Conservation (phyloP, 129 eudicot species). For the Centaurea solstitialis region DNA sequence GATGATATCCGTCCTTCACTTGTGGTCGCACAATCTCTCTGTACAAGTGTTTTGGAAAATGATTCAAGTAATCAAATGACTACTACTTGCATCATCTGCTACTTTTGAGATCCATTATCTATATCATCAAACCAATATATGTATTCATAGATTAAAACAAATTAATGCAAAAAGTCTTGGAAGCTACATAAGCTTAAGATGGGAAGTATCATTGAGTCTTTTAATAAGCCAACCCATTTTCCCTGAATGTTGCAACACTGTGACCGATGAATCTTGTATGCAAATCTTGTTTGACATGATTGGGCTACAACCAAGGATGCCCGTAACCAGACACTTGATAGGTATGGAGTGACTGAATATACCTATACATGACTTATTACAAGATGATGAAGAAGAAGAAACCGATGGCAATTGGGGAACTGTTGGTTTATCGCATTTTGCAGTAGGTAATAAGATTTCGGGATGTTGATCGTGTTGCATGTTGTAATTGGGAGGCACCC, state of each 20-base stretch:
- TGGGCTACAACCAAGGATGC: slow-evolving; percentile 76
- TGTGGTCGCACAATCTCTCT: slow-evolving; percentile 12
- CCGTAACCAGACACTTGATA: slow-evolving; percentile 70
- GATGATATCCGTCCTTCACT: slow-evolving; percentile 27
- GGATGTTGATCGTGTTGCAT: slow-evolving; percentile 19
- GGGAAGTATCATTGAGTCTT: slow-evolving; percentile 74
- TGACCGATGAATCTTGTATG: slow-evolving; percentile 76
- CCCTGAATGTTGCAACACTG: slow-evolving; percentile 72
- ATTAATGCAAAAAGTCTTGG: background rate
- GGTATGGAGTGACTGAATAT: slow-evolving; percentile 72
- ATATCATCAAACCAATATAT: no score
- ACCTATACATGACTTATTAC: slow-evolving; percentile 46
- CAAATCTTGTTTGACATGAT: slow-evolving; percentile 65
- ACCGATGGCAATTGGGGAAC: background rate
- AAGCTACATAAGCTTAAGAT: slow-evolving; percentile 67
- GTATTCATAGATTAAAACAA: no score
- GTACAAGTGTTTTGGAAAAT: slow-evolving; percentile 19
- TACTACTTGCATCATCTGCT: background rate
- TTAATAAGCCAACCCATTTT: slow-evolving; percentile 77
- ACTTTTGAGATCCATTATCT: background rate
- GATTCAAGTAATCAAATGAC: slow-evolving; percentile 14
- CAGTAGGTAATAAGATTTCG: slow-evolving; percentile 39
- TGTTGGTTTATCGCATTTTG: background rate
- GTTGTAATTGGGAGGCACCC: slow-evolving; percentile 46
- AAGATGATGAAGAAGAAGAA: background rate